Base-by-base conservation (phyloP, 2,329 filamentous ascomycete genomes). In the Aspergillus japonicus region DNA sequence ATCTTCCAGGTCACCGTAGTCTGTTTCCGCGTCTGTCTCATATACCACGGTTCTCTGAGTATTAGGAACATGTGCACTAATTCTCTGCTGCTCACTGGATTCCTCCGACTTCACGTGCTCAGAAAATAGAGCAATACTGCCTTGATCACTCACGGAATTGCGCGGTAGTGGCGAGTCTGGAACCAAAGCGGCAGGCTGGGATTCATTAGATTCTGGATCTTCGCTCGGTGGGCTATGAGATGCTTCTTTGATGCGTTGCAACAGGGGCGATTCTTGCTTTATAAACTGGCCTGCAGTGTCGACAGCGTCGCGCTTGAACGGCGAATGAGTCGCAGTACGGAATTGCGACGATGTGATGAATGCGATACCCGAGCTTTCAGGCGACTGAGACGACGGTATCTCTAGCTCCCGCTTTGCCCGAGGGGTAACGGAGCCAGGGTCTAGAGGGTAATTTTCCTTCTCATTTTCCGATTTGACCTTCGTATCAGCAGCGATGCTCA, bases 361-460 rank as follows among this genome's bases (percentile, higher is more conserved):
- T 11, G 69, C 68, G 14, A 77, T 50, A 2, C 72, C 73, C 21
- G 76, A 75, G 49, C 76, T 78, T 64, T 78, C 76, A 1, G 77
- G 77, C 7, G 77, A 78, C 47, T 79, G 77, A 6, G 76, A 78
- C 3, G 77, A 79, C 5, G 75, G 77, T 56, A 79, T 73, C 56
- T 77, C 75, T 8, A 68, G 61, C 50, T 61, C 71, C 19, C 59
- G 62, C 33, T 54, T 54, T 61, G 75, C 78, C 47, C 63, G 68
- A 5, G 76, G 76, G 1, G 76, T 79, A 6, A 65, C 56, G 33
- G 72, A 73, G 12, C 44, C 21, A 19, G 26, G 33, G 47, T 14
- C 11, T 21, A 7, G 29, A 2, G 21, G 6, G 5, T 54, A 50
- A 1, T n/a, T 19, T 4, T 42, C 19, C 31, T 48, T 35, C 24